phyloP scores from a whole-genome alignment of 495 filamentous ascomycete genomes.

The Aspergillus panamensis region DNA sequence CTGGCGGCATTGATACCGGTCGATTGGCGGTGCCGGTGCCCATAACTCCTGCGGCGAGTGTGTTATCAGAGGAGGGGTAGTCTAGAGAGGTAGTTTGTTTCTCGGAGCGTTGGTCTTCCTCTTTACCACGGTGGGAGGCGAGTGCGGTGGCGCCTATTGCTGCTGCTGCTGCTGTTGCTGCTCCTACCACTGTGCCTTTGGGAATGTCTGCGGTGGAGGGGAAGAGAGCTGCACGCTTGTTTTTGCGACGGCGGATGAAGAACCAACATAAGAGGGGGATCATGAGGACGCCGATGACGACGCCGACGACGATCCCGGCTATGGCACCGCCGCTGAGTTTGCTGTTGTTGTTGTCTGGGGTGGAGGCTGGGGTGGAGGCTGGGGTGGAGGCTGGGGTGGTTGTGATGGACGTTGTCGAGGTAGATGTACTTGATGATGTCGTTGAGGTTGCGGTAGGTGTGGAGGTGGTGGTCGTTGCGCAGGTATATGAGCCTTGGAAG shows the following conservation, averaged over 20 bases:
- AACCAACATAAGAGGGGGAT: conserved; percentile 27
- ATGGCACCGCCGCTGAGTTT: conserved; percentile 32
- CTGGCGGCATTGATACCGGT: too few relatives aligned
- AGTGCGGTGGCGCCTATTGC: too few relatives aligned
- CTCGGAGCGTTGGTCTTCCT: neutral
- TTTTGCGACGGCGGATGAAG: conserved; percentile 19
- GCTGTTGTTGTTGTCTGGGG: too few relatives aligned
- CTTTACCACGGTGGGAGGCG: too few relatives aligned
- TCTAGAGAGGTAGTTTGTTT: neutral
- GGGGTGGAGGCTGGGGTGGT: conserved; percentile 1
- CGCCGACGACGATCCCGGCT: conserved; percentile 31
- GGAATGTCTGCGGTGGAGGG: neutral
- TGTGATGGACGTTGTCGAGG: neutral
- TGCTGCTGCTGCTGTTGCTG: neutral
- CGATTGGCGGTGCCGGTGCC: too few relatives aligned
- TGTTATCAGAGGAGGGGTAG: too few relatives aligned
- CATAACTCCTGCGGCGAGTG: neutral
- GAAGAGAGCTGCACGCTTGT: too few relatives aligned
- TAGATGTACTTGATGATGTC: too few relatives aligned
- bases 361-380: conserved; percentile 4
- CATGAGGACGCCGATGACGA: conserved; percentile 28
- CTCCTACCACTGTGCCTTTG: neutral
- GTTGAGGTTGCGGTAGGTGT: neutral
- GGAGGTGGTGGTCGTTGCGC: conserved; percentile 13
- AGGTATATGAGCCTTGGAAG: conserved; percentile 24